phyloP scores from a whole-genome alignment of 768 basidiomycete genomes.

The Calvatia gigantea region DNA sequence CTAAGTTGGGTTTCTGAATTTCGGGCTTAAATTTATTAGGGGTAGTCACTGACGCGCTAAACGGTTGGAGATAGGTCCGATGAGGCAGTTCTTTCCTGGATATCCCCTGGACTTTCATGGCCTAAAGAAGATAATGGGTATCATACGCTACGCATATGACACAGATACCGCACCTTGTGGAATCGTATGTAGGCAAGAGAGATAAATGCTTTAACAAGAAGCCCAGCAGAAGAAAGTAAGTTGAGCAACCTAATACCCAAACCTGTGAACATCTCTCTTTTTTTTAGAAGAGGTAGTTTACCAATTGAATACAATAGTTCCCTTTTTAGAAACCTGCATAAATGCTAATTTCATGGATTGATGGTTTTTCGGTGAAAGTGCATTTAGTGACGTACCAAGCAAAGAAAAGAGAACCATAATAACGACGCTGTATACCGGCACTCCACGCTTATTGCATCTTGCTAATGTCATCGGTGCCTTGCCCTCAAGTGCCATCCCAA shows the following conservation, averaged over 20 bases:
- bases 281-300: conserved; percentile 13
- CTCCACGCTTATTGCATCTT: conserved; percentile 49
- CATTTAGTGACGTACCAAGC: conserved; percentile 19
- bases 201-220: conserved; percentile 44
- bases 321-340: conserved; percentile 45
- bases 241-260: conserved; percentile 39
- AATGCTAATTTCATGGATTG: conserved; percentile 28
- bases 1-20: conserved; percentile 19
- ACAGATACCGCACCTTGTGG: conserved; percentile 29
- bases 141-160: background rate
- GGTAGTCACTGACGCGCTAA: conserved; percentile 34
- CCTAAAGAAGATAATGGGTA: conserved; percentile 23
- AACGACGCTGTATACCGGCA: conserved; percentile 53
- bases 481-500: conserved; percentile 58
- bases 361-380: no score
- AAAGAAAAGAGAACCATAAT: conserved; percentile 36
- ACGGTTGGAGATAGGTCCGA: conserved; percentile 45
- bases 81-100: conserved; percentile 40
- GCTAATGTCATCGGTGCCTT: conserved; percentile 53
- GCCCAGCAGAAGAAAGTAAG: conserved; percentile 43
- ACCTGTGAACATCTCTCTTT: background rate
- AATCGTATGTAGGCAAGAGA: conserved; percentile 47
- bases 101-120: conserved; percentile 41
- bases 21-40: background rate
- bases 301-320: conserved; percentile 48